Percentiles rank a stretch among this genome's conserved stretches.
Conservation (phyloP, 176 grass and related monocot species). For the Pontederia crassipes region DNA sequence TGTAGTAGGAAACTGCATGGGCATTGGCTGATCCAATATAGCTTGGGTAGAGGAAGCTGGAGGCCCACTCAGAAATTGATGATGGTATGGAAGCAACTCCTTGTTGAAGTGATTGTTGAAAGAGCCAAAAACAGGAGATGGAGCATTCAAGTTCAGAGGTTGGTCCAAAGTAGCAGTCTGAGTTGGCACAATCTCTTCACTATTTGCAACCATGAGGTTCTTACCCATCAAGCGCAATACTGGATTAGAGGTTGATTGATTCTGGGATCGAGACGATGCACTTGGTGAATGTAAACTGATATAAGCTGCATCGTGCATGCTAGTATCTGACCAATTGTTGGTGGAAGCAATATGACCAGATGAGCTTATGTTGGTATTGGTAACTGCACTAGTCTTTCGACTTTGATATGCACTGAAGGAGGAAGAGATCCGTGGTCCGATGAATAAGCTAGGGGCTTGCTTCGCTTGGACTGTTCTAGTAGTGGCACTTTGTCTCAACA, state of each 20-base stretch:
- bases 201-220: conserved; percentile 83
- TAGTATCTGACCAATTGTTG: conserved; percentile 24
- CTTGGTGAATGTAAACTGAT: conserved; percentile 22
- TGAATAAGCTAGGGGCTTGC: conserved; percentile 42
- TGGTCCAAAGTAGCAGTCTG: conserved; percentile 36
- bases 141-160: conserved; percentile 22
- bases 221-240: conserved; percentile 92
- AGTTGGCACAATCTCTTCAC: conserved; percentile 43
- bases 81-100: neutral
- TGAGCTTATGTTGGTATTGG: conserved; percentile 29
- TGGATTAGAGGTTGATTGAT: conserved; percentile 56
- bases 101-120: conserved; percentile 8
- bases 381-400: conserved; percentile 22
- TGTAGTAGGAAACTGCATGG: neutral
- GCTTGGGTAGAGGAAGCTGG: conserved; percentile 24
- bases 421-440: conserved; percentile 44
- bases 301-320: conserved; percentile 24
- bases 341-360: conserved; percentile 22
- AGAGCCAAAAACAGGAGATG: conserved; percentile 26
- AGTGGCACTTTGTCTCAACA: conserved; percentile 19
- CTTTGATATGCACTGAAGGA: conserved; percentile 59
- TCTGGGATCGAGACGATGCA: conserved; percentile 38
- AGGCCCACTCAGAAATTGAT: conserved; percentile 29
- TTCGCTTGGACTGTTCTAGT: conserved; percentile 29
- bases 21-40: conserved; percentile 32